Base-by-base conservation (phyloP, 1,284 basidiomycete species). In the Boletus sp. region DNA sequence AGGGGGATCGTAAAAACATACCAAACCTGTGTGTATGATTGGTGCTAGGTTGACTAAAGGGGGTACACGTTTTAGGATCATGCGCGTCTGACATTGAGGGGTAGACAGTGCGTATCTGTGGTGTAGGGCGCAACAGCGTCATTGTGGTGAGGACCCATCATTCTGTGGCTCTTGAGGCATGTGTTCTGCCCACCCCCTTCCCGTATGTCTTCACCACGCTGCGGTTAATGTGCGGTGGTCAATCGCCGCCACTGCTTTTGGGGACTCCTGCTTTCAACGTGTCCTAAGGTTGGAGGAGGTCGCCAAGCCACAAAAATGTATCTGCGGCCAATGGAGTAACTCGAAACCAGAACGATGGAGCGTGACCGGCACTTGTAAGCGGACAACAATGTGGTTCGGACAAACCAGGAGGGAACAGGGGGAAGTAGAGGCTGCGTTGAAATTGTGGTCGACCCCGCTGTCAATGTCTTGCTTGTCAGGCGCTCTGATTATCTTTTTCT, bases 11-110 rank as follows among this genome's bases (percentile, higher is more conserved):
- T 16, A 29, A 44, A 59, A 44, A n/a, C 35, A 44, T 46, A 34
- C 30, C 36, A 42, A 49, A 44, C 40, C 4, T 29, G 37, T 34
- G 20, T 13, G 22, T 34, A 46, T 27, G 39, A 20, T 34, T 32
- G 30, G 37, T 35, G 12, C n/a, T 8, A 35, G 46, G 51, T 41
- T 40, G 48, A 54, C 32, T n/a, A 42, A 47, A 34, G 47, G 23
- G 17, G 25, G 19, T 30, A 49, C 58, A 50, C 48, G 53, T 63
- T 57, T 55, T 56, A 57, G 35, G 47, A 57, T 51, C 56, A 62
- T n/a, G n/a, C 19, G 39, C 48, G 35, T 42, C 42, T 33, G 23
- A 37, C 39, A 26, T 23, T 30, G 50, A 51, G 48, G 50, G 34
- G 46, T 26, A 34, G 30, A 33, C 17, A 10, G 19, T 34, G 14